phyloP scores from a whole-genome alignment of 768 basidiomycete genomes.

The Cubamyces lactineus region DNA sequence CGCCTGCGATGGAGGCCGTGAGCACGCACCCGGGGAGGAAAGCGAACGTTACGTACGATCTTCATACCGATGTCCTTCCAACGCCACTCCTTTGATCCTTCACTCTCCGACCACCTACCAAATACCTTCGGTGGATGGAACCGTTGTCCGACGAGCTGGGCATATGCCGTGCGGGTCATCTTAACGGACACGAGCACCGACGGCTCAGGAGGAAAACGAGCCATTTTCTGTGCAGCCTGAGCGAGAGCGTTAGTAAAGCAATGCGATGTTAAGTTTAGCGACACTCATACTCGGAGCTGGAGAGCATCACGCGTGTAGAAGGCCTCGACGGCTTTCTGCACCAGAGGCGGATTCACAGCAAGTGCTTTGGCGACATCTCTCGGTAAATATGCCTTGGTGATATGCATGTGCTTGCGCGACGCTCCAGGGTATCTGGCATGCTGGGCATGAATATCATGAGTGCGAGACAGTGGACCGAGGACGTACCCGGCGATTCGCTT shows the following conservation, averaged over 20 bases:
- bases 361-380: conserved; percentile 78
- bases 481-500: conserved; percentile 64
- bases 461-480: too few relatives aligned
- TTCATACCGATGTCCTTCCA: conserved; percentile 93
- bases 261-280: not conserved
- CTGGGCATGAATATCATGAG: not conserved
- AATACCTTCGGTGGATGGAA: conserved; percentile 93
- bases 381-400: conserved; percentile 79
- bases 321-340: conserved; percentile 86
- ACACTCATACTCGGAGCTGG: conserved; percentile 74
- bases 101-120: conserved; percentile 65
- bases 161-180: conserved; percentile 92
- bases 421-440: conserved; percentile 70
- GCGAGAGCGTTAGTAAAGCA: not conserved
- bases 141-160: conserved; percentile 88
- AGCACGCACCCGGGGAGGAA: not conserved
- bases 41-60: conserved; percentile 56
- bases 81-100: conserved; percentile 69
- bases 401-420: conserved; percentile 69
- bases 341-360: conserved; percentile 59
- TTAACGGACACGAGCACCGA: conserved; percentile 62
- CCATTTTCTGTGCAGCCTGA: conserved; percentile 89
- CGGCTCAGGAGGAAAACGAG: conserved; percentile 81
- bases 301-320: conserved; percentile 96
- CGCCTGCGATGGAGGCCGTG: conserved; percentile 50